Base-by-base conservation (phyloP, 164 flowering plant species). In the Tetracentron sinense region DNA sequence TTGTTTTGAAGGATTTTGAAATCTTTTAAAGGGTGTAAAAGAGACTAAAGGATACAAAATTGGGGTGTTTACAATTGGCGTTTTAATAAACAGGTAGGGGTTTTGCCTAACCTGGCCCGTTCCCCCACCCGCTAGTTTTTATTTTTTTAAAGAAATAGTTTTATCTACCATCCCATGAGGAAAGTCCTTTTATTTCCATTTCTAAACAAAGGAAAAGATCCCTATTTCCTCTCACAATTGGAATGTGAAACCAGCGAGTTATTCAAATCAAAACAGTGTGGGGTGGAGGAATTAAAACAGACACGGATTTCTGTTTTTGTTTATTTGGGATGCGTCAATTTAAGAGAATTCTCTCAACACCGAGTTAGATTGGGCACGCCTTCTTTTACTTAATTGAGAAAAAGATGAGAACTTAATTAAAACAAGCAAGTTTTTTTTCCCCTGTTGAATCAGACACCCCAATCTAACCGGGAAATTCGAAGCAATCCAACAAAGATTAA, bases 141-240 rank as follows among this genome's bases (percentile, higher is more conserved):
- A n/a, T n/a, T n/a, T n/a, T n/a, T n/a, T n/a, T n/a, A n/a, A n/a
- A n/a, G n/a, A n/a, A n/a, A n/a, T n/a, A 33, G 56, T 50, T 23
- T 56, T 71, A 64, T 54, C 55, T n/a, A 49, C 19, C 53, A n/a
- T 56, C 68, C 58, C 47, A 66, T 46, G 12, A 26, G 60, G 57
- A 72, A 63, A 72, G 26, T 52, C 76, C 71, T 42, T 67, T 60
- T 68, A 20, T 55, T 67, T 63, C 72, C 38, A 57, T 61, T 56
- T 57, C 58, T 53, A 26, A 60, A 53, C 30, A 67, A 21, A 21
- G 49, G 63, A 62, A 66, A 57, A 56, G 63, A 30, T 46, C 51
- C 10, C 22, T 21, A 6, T 22, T 42, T 57, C 2, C 49, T 61
- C 54, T 67, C 51, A 55, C n/a, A n/a, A n/a, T n/a, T n/a, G 63